Evolutionary conservation across 2,329 filamentous ascomycete genomes (phyloP), one percentile per base, ranked within the genome.

Genomic region (Pestalotiopsis sp.): DNA sequence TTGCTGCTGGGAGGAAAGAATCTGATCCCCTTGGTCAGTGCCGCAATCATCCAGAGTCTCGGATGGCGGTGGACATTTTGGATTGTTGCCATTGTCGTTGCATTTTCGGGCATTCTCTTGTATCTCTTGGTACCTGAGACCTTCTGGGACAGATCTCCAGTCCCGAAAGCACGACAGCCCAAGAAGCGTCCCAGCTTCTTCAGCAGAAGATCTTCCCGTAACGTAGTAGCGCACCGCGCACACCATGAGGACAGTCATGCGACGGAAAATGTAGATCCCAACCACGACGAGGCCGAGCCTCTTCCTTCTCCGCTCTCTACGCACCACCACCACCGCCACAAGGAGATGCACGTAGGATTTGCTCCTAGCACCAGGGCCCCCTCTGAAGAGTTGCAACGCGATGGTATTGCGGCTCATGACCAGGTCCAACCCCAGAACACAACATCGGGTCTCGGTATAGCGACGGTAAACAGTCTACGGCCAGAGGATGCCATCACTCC

Each of bases 51-150:
- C 57, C 84, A 94, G 70, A 84, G 86, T 2, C 80, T 94, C 49
- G 88, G 89, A 5, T 98, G 95, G 95, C 90, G 94, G 78, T 97
- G 94, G 94, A 92, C 93, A 0, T 97, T 97, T 74, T 97, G 92
- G 92, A 90, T 97, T 67, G 90, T 97, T 60, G 89, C 94, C 0
- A 93, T 97, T 3, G 83, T 97, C 11, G 92, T 94, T 41, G 93
- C 85, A 0, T 87, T 93, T 62, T 91, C 90, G 69, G 86, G 90
- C 49, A 78, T 89, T 23, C 82, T 97, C 2, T 85, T 98, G 1
- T 97, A 97, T 78, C 85, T 98, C 69, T 97, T 97, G 74, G 93
- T 97, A 0, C 95, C 95, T 0, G 95, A 98, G 81, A 97, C 94
- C 0, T 98, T 97, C 73, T 98, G 95, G 95, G 94, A 98, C 79